Evolutionary conservation across 164 flowering plant genomes (phyloP).

Genomic region (Chimonanthus salicifolius): DNA sequence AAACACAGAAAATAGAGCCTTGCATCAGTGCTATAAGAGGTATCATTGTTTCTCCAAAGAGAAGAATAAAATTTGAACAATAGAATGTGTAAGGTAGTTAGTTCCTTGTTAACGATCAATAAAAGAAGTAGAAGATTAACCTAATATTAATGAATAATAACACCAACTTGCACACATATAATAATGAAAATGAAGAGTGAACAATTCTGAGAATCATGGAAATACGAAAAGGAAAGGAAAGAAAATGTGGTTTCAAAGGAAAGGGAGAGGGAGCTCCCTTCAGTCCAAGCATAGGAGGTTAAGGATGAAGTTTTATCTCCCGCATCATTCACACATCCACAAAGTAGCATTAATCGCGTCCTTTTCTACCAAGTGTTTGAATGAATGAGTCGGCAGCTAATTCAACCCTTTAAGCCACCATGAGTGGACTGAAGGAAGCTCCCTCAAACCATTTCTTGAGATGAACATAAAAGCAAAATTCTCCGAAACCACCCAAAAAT

Average conservation of each 20-base stretch:
- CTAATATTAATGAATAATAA: background rate
- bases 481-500: background rate
- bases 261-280: slow-evolving; percentile 54
- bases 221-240: background rate
- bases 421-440: slow-evolving; percentile 91
- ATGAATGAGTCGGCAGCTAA: slow-evolving; percentile 97
- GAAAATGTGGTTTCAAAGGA: slow-evolving; percentile 2
- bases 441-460: slow-evolving; percentile 35
- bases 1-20: background rate
- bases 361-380: slow-evolving; percentile 57
- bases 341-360: slow-evolving; percentile 25
- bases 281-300: slow-evolving; percentile 55
- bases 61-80: background rate
- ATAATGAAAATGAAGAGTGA: no score
- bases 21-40: background rate
- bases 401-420: slow-evolving; percentile 54
- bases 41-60: background rate
- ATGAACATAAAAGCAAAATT: background rate
- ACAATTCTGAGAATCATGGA: background rate
- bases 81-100: background rate
- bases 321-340: slow-evolving; percentile 93
- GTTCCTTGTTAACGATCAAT: background rate
- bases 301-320: slow-evolving; percentile 60
- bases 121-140: background rate
- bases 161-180: background rate